phyloP scores from a whole-genome alignment of 2,329 filamentous ascomycete species.

The Orbilia brochopaga region DNA sequence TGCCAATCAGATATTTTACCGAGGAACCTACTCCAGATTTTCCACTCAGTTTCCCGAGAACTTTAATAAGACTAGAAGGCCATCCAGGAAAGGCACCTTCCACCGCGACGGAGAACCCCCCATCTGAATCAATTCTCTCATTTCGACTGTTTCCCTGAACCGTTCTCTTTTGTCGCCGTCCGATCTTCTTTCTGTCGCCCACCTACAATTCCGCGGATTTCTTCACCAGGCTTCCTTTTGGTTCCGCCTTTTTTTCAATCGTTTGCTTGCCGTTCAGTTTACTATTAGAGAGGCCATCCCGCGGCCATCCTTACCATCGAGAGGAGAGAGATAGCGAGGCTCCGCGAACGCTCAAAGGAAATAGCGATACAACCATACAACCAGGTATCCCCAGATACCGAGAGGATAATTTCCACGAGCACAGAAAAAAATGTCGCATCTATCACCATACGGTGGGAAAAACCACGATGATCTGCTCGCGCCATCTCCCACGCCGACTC shows the following conservation, averaged over 20 bases:
- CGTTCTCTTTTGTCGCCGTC: conserved; percentile 11
- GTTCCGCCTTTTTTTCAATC: background rate
- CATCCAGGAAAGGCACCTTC: conserved; percentile 38
- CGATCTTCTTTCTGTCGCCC: background rate
- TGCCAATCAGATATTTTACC: conserved; percentile 52
- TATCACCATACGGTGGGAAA: conserved; percentile 48
- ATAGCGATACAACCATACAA: background rate
- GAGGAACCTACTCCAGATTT: conserved; percentile 50
- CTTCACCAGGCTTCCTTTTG: background rate
- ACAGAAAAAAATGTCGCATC: conserved; percentile 26
- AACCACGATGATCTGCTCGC: conserved; percentile 47
- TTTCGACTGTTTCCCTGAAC: conserved; percentile 17
- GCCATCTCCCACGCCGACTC: conserved; percentile 48
- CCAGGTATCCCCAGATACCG: conserved; percentile 3
- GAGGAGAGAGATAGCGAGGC: background rate
- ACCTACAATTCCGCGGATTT: background rate
- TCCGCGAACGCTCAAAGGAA: conserved; percentile 4
- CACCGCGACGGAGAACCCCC: conserved; percentile 16
- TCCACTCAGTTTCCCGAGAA: conserved; percentile 40
- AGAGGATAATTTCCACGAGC: conserved; percentile 12
- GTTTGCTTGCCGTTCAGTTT: too few relatives aligned
- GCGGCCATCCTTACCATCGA: background rate
- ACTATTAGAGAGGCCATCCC: too few relatives aligned
- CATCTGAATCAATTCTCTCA: conserved; percentile 43
- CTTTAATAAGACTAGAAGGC: conserved; percentile 19